Evolutionary conservation across 306 rosid species (phyloP).

Genomic region (Lathyrus oleraceus): DNA sequence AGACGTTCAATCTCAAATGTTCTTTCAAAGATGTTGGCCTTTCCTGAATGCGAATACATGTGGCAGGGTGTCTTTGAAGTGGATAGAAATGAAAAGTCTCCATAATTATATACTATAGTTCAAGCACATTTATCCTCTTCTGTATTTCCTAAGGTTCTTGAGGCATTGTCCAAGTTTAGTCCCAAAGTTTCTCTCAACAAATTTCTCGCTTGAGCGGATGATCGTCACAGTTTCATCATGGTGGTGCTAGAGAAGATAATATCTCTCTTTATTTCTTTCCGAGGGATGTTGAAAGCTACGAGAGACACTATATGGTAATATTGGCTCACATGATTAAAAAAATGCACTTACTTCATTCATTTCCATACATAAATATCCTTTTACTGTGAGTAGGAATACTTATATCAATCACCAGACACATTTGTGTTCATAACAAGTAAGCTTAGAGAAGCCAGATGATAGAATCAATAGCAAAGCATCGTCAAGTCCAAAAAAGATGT

Average conservation of each 20-base stretch:
- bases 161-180: constrained; percentile 61
- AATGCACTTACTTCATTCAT: constrained; percentile 41
- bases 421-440: constrained; percentile 43
- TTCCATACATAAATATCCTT: constrained; percentile 35
- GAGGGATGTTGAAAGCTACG: constrained; percentile 76
- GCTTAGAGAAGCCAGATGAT: constrained; percentile 45
- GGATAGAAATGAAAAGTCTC: constrained; percentile 60
- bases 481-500: constrained; percentile 38
- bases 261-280: constrained; percentile 97
- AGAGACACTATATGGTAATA: constrained; percentile 67
- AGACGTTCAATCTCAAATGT: constrained; percentile 40
- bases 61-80: constrained; percentile 97
- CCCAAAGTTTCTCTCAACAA: constrained; percentile 57
- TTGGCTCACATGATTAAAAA: constrained; percentile 78
- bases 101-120: constrained; percentile 61
- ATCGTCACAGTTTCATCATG: constrained; percentile 78
- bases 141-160: constrained; percentile 81
- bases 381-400: constrained; percentile 36
- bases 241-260: constrained; percentile 77
- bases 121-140: constrained; percentile 91
- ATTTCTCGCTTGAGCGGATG: constrained; percentile 81
- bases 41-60: constrained; percentile 79
- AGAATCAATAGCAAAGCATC: constrained; percentile 39
- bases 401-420: constrained; percentile 42
- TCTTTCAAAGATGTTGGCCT: constrained; percentile 49